phyloP scores from a whole-genome alignment of 1,139 yeast species.

The Blastobotrys raffinosifermentans region DNA sequence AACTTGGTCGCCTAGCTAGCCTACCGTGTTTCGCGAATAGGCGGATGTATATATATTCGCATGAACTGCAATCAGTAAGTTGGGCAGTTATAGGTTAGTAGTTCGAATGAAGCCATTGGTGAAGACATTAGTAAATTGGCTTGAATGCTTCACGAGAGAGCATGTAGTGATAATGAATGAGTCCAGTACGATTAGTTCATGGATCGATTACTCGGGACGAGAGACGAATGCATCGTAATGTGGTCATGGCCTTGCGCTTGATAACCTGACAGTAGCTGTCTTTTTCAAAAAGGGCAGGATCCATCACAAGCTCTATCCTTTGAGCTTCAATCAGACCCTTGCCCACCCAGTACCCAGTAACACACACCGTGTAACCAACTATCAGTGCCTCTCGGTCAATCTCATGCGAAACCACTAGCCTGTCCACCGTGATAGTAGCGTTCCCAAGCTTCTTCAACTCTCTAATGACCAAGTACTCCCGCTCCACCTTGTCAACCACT shows the following conservation, averaged over 20 bases:
- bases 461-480: too few species aligned
- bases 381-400: neutral
- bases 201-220: too few species aligned
- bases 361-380: conserved; percentile 1
- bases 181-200: too few species aligned
- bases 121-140: neutral
- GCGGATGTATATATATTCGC: too few species aligned
- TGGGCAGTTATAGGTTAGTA: too few species aligned
- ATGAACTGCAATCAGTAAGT: too few species aligned
- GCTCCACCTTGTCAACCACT: too few species aligned
- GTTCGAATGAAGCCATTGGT: neutral
- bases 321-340: neutral
- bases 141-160: neutral
- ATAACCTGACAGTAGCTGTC: conserved; percentile 1
- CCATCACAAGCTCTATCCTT: conserved; percentile 3
- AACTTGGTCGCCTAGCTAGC: too few species aligned
- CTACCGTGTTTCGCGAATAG: too few species aligned
- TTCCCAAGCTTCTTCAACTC: too few species aligned
- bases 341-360: conserved; percentile 4
- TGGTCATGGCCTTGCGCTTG: neutral
- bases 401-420: neutral
- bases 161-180: neutral
- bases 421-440: too few species aligned
- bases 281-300: conserved; percentile 4
- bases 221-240: neutral